These are phyloP conservation scores for Iris macrosiphon DNA, from an alignment of 106 monocot genomes.

Conservation along the genomic window DNA sequence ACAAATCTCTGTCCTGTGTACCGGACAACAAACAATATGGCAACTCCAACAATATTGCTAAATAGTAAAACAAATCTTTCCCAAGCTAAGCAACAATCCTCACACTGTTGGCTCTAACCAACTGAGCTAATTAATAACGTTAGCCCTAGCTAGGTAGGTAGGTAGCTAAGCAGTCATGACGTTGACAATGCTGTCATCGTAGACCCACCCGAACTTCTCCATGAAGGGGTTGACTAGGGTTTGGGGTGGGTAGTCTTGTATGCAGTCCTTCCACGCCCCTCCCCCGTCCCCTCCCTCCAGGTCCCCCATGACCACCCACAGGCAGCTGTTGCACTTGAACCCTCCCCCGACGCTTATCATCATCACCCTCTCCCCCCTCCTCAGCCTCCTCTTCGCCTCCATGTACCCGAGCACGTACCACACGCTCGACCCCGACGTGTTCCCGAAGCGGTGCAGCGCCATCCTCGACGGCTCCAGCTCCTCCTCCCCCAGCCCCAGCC, in stretches of 20 bases:
- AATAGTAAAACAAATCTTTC: too few species aligned
- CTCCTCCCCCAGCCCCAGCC: conserved; percentile 40
- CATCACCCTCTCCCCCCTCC: conserved; percentile 42
- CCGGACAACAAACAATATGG: too few species aligned
- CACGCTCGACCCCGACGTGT: conserved; percentile 89
- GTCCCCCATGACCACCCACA: conserved; percentile 61
- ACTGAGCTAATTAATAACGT: too few species aligned
- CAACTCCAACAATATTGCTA: too few species aligned
- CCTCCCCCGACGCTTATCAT: conserved; percentile 88
- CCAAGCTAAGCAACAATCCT: too few species aligned
- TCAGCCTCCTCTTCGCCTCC: conserved; percentile 75
- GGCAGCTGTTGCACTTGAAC: conserved; percentile 87
- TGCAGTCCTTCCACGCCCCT: conserved; percentile 74
- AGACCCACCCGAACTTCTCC: conserved; percentile 69
- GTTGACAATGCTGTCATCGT: conserved; percentile 31
- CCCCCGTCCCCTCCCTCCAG: conserved; percentile 23
- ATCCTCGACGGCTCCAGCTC: conserved; percentile 84
- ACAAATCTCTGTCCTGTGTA: too few species aligned
- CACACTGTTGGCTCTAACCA: too few species aligned
- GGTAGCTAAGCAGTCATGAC: too few species aligned
- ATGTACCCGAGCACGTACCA: conserved; percentile 93
- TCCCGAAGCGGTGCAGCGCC: conserved; percentile 90
- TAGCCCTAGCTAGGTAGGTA: too few species aligned
- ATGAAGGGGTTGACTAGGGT: conserved; percentile 53
- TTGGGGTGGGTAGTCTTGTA: conserved; percentile 44